Evolutionary conservation across 495 filamentous ascomycete species (phyloP).

Genomic region (Talaromyces adpressus): DNA sequence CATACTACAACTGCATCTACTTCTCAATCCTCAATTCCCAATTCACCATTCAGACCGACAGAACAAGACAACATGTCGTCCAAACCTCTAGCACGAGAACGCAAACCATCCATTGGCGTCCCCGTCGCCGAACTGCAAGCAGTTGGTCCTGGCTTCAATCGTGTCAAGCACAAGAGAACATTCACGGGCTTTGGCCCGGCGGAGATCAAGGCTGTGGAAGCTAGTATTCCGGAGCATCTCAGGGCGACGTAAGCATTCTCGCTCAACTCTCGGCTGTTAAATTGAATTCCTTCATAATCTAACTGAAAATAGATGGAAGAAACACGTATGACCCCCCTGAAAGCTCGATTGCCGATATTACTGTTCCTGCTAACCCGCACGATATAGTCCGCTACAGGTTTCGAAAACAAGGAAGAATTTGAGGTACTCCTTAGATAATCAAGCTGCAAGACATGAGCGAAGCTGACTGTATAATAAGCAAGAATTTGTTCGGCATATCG

Average conservation of each 20-base stretch:
- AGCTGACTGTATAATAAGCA: constrained; percentile 50
- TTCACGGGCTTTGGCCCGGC: constrained; percentile 82
- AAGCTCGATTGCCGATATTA: background rate
- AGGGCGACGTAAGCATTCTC: constrained; percentile 59
- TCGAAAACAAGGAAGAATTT: constrained; percentile 69
- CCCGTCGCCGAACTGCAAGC: constrained; percentile 77
- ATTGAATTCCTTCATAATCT: background rate
- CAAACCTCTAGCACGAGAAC: constrained; percentile 37
- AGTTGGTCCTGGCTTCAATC: constrained; percentile 60
- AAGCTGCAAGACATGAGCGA: background rate
- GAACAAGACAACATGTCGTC: background rate
- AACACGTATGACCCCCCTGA: constrained; percentile 48
- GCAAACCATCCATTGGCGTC: constrained; percentile 70
- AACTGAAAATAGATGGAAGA: constrained; percentile 58
- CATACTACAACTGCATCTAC: background rate
- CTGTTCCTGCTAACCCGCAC: background rate
- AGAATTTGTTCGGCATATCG: constrained; percentile 75
- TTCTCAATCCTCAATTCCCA: background rate
- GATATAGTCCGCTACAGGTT: constrained; percentile 53
- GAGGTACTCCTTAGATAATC: constrained; percentile 35
- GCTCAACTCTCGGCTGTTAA: background rate
- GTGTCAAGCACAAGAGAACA: constrained; percentile 93
- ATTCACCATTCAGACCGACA: background rate
- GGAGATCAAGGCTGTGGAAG: constrained; percentile 92
- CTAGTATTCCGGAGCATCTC: constrained; percentile 78